Evolutionary conservation across 805 yeast species (phyloP), one percentile per base, ranked within the genome.

Genomic region (Grigorovia yakushimaensis): DNA sequence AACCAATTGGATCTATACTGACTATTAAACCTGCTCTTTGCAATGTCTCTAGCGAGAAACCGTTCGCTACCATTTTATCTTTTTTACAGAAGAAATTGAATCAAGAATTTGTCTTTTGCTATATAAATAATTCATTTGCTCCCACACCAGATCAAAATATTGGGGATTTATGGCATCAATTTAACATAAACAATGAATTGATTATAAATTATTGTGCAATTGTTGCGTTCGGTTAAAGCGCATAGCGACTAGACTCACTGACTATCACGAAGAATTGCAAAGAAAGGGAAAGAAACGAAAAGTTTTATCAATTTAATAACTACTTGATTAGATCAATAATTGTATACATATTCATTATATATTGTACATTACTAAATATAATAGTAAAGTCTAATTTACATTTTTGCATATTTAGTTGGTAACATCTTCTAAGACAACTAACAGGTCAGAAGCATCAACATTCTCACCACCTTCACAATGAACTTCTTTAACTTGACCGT

Each of bases 401-500:
- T 18, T 46, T 27, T n/a, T 30, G 35, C 3, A n/a, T n/a, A n/a
- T 15, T 41, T 15, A 44, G 27, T 18, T 15, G 49, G 51, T 52
- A 9, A 54, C 58, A 19, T 54, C 57, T 45, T 62, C 75, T 53
- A 84, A 71, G 61, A 73, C 73, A 56, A 82, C 81, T 54, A 94
- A 73, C 68, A 93, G 73, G 66, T 93, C 99, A 54, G 84, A 82
- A 47, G 97, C 95, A 61, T 89, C 98, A 43, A 93, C 97, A 45
- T 91, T 82, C 61, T 93, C 98, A 58, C 96, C 95, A 64, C 87
- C 94, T 68, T 82, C 82, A 54, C 88, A 84, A 43, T 75, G 66
- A 19, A 93, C 76, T 20, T 83, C 87, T 43, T 83, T 81, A 52
- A 93, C 79, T 63, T 77, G 79, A 66, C 98, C 99, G 49, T 82